phyloP scores from a whole-genome alignment of 805 yeast genomes.

The Hanseniaspora guilliermondii region DNA sequence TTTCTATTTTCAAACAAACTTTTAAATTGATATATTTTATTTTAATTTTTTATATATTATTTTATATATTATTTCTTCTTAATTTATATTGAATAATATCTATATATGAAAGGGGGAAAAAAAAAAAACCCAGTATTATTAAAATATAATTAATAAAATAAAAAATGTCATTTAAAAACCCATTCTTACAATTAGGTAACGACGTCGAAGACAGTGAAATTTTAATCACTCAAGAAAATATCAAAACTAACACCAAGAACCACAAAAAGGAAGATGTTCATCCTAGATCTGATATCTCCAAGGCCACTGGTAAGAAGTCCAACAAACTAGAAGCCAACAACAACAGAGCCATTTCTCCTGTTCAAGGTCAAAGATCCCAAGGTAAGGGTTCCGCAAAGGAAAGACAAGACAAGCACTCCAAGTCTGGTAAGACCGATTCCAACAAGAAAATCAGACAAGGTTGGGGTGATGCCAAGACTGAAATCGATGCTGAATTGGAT shows the following conservation, averaged over 20 bases:
- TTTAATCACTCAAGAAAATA: conserved; percentile 52
- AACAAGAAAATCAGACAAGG: conserved; percentile 72
- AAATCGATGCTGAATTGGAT: conserved; percentile 39
- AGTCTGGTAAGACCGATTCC: conserved; percentile 72
- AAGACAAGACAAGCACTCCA: conserved; percentile 70
- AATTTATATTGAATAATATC: no score
- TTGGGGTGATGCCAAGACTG: conserved; percentile 74
- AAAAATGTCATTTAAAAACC: conserved; percentile 32
- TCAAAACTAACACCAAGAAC: conserved; percentile 70
- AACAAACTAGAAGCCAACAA: conserved; percentile 52
- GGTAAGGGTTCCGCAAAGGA: conserved; percentile 40
- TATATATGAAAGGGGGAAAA: no score
- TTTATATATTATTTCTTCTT: no score
- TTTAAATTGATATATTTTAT: no score
- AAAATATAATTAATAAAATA: not conserved
- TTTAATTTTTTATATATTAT: not conserved
- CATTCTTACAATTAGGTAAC: conserved; percentile 72
- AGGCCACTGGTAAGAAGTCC: conserved; percentile 50
- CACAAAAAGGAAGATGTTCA: conserved; percentile 79
- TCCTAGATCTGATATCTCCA: conserved; percentile 67
- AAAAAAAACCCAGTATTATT: not conserved
- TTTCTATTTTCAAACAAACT: no score
- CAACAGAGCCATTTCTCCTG: conserved; percentile 50
- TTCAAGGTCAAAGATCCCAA: conserved; percentile 40
- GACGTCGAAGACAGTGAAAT: conserved; percentile 69